Evolutionary conservation across 805 yeast species (phyloP).

Genomic region (Spathaspora hagerdaliae): DNA sequence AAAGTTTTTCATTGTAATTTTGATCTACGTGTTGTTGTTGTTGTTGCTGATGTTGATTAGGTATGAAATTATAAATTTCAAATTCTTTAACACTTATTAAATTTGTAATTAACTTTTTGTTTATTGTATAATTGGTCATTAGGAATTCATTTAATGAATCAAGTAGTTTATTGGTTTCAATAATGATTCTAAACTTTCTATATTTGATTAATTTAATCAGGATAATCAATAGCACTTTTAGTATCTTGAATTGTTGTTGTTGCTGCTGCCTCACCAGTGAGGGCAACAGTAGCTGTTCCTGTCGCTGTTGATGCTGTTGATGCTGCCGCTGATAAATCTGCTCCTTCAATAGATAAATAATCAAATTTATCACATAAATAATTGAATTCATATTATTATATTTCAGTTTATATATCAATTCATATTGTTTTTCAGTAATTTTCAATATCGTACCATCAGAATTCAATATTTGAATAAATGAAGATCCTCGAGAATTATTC

Average conservation of each 20-base stretch:
- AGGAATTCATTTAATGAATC: constrained; percentile 26
- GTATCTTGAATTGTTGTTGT: constrained; percentile 16
- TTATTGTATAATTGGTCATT: constrained; percentile 29
- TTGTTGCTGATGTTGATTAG: constrained; percentile 4
- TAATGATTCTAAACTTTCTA: constrained; percentile 17
- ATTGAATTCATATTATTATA: constrained; percentile 12
- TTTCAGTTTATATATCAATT: constrained; percentile 7
- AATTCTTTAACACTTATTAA: constrained; percentile 29
- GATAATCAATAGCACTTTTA: constrained; percentile 26
- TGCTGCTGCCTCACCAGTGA: no score
- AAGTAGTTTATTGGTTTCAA: constrained; percentile 21
- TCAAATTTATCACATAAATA: constrained; percentile 18
- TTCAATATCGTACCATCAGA: constrained; percentile 19
- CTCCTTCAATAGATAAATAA: constrained; percentile 26
- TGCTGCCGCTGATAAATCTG: background rate
- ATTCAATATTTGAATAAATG: constrained; percentile 5
- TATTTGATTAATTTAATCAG: constrained; percentile 25
- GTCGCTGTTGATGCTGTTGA: background rate
- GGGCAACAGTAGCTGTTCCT: background rate
- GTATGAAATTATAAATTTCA: constrained; percentile 19
- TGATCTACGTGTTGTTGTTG: background rate
- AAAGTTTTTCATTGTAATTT: constrained; percentile 6
- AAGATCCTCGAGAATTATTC: background rate
- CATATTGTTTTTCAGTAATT: constrained; percentile 4
- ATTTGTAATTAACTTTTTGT: constrained; percentile 31